phyloP scores from a whole-genome alignment of 1,284 basidiomycete genomes.

The Cutaneotrichosporon sp. region DNA sequence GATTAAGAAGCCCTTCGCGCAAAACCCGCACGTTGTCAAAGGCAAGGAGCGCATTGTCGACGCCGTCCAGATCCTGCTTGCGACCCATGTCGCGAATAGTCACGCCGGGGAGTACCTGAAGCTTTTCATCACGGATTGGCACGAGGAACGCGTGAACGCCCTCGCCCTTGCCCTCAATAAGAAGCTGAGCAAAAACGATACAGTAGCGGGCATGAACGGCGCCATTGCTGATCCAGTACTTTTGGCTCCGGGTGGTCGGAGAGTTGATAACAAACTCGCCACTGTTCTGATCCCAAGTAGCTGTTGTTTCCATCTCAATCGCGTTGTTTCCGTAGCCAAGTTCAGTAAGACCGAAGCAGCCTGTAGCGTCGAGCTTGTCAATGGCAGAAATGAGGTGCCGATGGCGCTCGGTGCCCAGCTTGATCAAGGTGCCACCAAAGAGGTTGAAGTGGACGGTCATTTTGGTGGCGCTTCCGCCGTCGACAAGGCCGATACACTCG shows the following conservation, averaged over 20 bases:
- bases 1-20: constrained; percentile 11
- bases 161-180: constrained; percentile 5
- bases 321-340: constrained; percentile 10
- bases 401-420: constrained; percentile 17
- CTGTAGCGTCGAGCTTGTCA: constrained; percentile 5
- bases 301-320: constrained; percentile 17
- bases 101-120: constrained; percentile 8
- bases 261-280: constrained; percentile 13
- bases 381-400: constrained; percentile 8
- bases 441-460: constrained; percentile 18
- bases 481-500: constrained; percentile 12
- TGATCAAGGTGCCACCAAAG: constrained; percentile 14
- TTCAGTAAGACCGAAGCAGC: constrained; percentile 13
- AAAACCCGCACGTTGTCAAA: constrained; percentile 13
- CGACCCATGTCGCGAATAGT: constrained; percentile 15
- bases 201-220: constrained; percentile 12
- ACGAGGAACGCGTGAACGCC: constrained; percentile 15
- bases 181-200: constrained; percentile 14
- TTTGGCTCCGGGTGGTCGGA: constrained; percentile 5
- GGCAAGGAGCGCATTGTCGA: constrained; percentile 15
- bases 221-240: constrained; percentile 17
- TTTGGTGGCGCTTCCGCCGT: constrained; percentile 8
- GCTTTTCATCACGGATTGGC: constrained; percentile 11
- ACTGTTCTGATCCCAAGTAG: constrained; percentile 4
- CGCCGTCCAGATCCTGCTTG: constrained; percentile 14